phyloP scores from a whole-genome alignment of 164 flowering plant species.

The Tetracentron sinense region DNA sequence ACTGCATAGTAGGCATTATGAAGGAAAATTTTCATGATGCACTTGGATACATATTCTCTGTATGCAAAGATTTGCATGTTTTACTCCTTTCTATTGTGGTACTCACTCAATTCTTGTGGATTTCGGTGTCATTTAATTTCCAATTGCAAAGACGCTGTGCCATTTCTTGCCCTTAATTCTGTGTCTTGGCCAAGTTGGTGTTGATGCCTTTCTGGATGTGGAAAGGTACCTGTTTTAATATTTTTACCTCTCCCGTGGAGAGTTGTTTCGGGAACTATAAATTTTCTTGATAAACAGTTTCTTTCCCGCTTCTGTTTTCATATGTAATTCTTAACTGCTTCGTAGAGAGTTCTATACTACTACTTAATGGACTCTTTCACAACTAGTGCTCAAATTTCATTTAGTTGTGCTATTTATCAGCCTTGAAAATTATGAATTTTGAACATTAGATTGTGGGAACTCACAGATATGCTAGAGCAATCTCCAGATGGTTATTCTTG shows the following conservation, averaged over 20 bases:
- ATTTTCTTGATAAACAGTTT: not conserved
- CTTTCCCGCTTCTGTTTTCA: not conserved
- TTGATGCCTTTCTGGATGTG: too few relatives aligned
- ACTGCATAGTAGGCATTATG: not conserved
- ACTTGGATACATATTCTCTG: not conserved
- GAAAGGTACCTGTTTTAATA: too few relatives aligned
- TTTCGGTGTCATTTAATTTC: too few relatives aligned
- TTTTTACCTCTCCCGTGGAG: too few relatives aligned
- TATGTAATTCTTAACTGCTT: not conserved
- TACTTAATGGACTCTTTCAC: not conserved
- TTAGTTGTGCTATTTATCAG: constrained; percentile 21
- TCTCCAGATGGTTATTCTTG: constrained; percentile 73
- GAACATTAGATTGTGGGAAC: constrained; percentile 68
- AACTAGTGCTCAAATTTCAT: constrained; percentile 14
- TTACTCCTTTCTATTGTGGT: not conserved
- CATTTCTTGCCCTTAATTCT: too few relatives aligned
- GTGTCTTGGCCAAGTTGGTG: too few relatives aligned
- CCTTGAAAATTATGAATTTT: constrained; percentile 44
- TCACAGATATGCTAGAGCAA: constrained; percentile 75
- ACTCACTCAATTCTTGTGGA: too few relatives aligned
- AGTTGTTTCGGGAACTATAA: not conserved
- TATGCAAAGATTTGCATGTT: not conserved
- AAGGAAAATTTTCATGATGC: too few relatives aligned
- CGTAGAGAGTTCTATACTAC: not conserved
- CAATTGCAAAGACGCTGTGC: too few relatives aligned